These are phyloP conservation scores for Lipomyces yamadae DNA, from an alignment of 805 yeast genomes.

Conservation along the genomic window DNA sequence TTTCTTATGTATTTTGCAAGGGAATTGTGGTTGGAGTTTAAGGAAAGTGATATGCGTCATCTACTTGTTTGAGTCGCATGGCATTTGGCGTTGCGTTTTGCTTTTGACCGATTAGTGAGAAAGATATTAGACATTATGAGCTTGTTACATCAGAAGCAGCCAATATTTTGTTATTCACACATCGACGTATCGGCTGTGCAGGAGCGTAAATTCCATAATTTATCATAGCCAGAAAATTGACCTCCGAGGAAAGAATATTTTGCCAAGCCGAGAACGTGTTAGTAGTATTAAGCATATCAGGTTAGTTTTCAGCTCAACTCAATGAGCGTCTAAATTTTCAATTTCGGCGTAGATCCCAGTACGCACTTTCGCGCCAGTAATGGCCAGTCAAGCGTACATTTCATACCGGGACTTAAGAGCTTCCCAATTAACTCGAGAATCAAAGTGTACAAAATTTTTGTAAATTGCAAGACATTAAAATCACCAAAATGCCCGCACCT, in stretches of 20 bases:
- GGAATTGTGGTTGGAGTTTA: not conserved
- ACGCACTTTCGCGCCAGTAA: not conserved
- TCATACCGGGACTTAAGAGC: conserved; percentile 22
- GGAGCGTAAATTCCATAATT: too few relatives aligned
- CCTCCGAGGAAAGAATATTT: too few relatives aligned
- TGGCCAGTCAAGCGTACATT: conserved; percentile 13
- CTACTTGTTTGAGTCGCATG: not conserved
- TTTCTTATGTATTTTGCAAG: conserved; percentile 1
- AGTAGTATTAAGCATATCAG: too few relatives aligned
- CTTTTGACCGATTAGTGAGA: not conserved
- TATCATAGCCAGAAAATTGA: too few relatives aligned
- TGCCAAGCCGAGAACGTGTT: too few relatives aligned
- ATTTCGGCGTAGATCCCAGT: not conserved
- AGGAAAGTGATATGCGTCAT: not conserved
- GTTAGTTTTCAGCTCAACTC: too few relatives aligned
- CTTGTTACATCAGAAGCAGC: too few relatives aligned
- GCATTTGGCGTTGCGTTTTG: not conserved
- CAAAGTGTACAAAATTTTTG: not conserved
- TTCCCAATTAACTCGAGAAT: not conserved
- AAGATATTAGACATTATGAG: not conserved
- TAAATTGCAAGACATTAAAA: not conserved
- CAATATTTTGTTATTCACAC: too few relatives aligned
- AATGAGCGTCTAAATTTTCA: too few relatives aligned
- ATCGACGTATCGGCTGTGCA: too few relatives aligned
- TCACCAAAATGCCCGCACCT: conserved; percentile 56